phyloP scores from a whole-genome alignment of 116 monocot genomes.

The Phalaenopsis hybrid region DNA sequence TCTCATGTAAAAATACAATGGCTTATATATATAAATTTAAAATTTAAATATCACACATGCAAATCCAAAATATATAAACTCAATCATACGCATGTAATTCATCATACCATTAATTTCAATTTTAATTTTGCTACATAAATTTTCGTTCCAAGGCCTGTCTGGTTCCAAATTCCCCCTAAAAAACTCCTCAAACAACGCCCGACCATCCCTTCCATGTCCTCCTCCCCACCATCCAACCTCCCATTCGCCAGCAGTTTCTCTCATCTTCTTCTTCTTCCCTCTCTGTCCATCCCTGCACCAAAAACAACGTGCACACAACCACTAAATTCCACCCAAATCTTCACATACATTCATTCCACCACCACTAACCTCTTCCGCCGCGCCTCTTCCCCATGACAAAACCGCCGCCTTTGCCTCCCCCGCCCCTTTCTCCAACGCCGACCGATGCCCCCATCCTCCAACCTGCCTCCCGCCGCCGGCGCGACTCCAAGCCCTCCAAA shows the following conservation, averaged over 20 bases:
- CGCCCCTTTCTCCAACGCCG: not conserved
- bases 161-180: not conserved
- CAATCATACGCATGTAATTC: too few relatives aligned
- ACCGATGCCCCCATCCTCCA: slow-evolving; percentile 26
- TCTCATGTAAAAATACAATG: too few relatives aligned
- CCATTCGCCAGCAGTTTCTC: not conserved
- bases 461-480: slow-evolving; percentile 20
- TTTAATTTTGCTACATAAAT: too few relatives aligned
- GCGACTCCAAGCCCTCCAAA: slow-evolving; percentile 23
- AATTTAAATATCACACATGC: too few relatives aligned
- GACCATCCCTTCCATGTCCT: not conserved
- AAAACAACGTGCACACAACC: not conserved
- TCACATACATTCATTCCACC: not conserved
- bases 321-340: not conserved
- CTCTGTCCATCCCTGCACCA: not conserved
- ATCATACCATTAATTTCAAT: too few relatives aligned
- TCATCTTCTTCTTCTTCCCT: not conserved
- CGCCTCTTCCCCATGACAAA: not conserved
- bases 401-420: not conserved
- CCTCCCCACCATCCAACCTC: not conserved
- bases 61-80: too few relatives aligned
- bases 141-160: too few relatives aligned
- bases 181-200: not conserved
- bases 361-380: too few relatives aligned
- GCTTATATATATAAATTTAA: too few relatives aligned